Conservation (phyloP, 495 filamentous ascomycete genomes). For the Hypomontagnella monticulosa region DNA sequence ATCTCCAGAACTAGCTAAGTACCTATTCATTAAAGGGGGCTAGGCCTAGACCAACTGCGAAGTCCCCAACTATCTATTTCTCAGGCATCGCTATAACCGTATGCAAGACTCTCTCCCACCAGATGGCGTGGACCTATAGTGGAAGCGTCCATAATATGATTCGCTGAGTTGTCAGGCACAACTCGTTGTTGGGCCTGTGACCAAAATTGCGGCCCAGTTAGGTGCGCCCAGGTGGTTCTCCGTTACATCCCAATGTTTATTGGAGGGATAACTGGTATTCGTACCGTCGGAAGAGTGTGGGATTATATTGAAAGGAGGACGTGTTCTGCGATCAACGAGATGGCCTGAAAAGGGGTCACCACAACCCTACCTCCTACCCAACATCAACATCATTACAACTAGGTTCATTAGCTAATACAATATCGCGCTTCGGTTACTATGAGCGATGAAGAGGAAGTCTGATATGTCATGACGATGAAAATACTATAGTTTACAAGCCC, state of each 20-base stretch:
- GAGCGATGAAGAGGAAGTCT: neutral
- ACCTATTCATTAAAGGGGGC: slow-evolving; percentile 16
- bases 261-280: slow-evolving; percentile 7
- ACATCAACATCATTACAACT: slow-evolving; percentile 6
- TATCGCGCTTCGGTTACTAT: neutral
- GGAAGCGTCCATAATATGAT: slow-evolving; percentile 27
- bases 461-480: slow-evolving; percentile 5
- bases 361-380: slow-evolving; percentile 18
- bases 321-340: slow-evolving; percentile 34
- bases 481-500: slow-evolving; percentile 16
- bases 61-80: neutral
- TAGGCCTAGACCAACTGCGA: neutral
- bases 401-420: slow-evolving; percentile 21
- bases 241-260: neutral
- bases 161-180: slow-evolving; percentile 39
- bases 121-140: slow-evolving; percentile 25
- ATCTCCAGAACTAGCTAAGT: slow-evolving; percentile 1
- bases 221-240: slow-evolving; percentile 33
- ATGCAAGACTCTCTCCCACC: slow-evolving; percentile 2
- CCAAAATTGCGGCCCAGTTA: slow-evolving; percentile 30
- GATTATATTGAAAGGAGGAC: slow-evolving; percentile 36
- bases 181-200: slow-evolving; percentile 34
- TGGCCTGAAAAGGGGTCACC: slow-evolving; percentile 33
- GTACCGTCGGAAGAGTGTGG: slow-evolving; percentile 28
- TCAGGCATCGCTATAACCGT: slow-evolving; percentile 2